Conservation (phyloP, 371 early-diverging fungal genomes). For the Conidiobolus incongruus region DNA sequence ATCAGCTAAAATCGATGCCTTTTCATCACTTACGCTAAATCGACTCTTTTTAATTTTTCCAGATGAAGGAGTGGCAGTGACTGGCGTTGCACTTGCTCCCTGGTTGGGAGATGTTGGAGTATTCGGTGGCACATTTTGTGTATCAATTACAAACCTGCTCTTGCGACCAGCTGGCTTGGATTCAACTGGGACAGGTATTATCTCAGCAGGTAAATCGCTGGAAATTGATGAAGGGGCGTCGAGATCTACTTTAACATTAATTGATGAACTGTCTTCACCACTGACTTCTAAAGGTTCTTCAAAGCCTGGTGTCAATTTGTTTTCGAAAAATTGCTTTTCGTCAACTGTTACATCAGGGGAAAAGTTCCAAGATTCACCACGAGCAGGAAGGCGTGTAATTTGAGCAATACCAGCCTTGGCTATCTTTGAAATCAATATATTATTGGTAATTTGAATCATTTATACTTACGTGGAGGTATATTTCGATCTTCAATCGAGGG, state of each 20-base stretch:
- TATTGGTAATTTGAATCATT: background rate
- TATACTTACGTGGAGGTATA: conserved; percentile 14
- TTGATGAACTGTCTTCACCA: background rate
- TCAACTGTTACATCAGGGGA: background rate
- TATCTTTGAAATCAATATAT: background rate
- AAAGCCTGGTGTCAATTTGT: no score
- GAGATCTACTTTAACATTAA: background rate
- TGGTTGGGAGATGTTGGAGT: background rate
- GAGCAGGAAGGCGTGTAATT: background rate
- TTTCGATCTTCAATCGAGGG: conserved; percentile 43
- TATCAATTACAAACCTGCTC: conserved; percentile 1
- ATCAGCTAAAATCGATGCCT: background rate
- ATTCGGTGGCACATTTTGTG: background rate
- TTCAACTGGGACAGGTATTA: background rate
- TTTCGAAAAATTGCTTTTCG: background rate
- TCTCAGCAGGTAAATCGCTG: background rate
- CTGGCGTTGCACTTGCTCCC: no score
- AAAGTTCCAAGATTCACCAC: conserved; percentile 2
- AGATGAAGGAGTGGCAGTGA: no score
- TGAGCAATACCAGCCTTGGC: background rate
- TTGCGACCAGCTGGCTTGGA: background rate
- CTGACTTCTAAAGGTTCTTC: background rate
- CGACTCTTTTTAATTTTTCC: background rate
- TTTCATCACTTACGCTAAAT: background rate
- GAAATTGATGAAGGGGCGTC: background rate